Evolutionary conservation across 208 protist species (phyloP).

Genomic region (Trypanosoma avium): DNA sequence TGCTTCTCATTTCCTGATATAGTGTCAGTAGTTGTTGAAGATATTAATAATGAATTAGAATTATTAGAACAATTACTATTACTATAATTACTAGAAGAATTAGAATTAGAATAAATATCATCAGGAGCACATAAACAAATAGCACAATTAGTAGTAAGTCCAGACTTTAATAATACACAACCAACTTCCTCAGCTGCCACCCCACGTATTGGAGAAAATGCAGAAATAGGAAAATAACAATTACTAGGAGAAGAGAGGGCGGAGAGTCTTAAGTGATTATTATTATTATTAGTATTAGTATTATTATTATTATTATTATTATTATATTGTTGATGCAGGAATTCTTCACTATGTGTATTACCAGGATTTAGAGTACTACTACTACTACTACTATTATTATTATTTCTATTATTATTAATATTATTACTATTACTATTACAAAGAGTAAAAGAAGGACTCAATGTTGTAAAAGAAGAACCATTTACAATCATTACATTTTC

Average conservation of each 20-base stretch:
- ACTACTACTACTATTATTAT: background rate
- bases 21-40: no score
- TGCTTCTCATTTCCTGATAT: no score
- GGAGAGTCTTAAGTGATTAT: no score
- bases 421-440: background rate
- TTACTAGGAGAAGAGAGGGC: background rate
- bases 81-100: background rate
- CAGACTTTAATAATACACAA: background rate
- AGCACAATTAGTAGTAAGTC: background rate
- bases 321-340: background rate
- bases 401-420: background rate
- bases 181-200: conserved; percentile 16
- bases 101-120: background rate
- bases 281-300: background rate
- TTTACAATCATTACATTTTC: background rate
- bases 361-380: background rate
- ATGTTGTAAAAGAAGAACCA: background rate
- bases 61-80: background rate
- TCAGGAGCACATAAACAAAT: conserved; percentile 7
- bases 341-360: background rate
- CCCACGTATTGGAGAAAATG: background rate
- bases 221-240: background rate
- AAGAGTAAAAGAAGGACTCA: background rate
- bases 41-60: no score
- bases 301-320: background rate